Evolutionary conservation across 208 protist species (phyloP).

Genomic region (Leptomonas pyrrhocoris): DNA sequence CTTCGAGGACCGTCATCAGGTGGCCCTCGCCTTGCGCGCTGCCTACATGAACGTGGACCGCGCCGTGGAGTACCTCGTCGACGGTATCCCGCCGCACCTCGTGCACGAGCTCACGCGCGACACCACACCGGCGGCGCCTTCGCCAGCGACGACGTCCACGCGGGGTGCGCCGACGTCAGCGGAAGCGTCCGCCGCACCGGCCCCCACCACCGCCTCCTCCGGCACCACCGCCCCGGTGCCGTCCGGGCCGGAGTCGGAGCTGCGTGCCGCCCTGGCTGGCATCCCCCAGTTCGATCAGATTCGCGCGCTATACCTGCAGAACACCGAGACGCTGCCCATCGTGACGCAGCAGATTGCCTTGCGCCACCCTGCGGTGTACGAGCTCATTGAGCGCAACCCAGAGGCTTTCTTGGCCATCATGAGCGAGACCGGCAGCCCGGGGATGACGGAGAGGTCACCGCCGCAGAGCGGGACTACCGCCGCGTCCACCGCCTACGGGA

Average conservation of each 20-base stretch:
- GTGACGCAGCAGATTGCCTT: slow-evolving; percentile 73
- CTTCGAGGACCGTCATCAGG: slow-evolving; percentile 79
- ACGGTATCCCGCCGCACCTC: slow-evolving; percentile 67
- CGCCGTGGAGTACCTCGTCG: slow-evolving; percentile 87
- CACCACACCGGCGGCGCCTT: slow-evolving; percentile 4
- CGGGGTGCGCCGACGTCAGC: slow-evolving; percentile 1
- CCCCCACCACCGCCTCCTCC: not conserved
- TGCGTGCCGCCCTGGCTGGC: slow-evolving; percentile 54
- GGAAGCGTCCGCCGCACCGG: not conserved
- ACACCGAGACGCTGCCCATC: slow-evolving; percentile 56
- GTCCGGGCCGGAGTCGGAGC: slow-evolving; percentile 17
- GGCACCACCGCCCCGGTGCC: not conserved
- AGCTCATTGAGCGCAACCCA: slow-evolving; percentile 64
- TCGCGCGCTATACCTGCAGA: slow-evolving; percentile 57
- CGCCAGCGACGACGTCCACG: slow-evolving; percentile 11
- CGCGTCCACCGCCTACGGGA: slow-evolving; percentile 5
- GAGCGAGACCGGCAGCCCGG: slow-evolving; percentile 37
- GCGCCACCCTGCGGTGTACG: slow-evolving; percentile 71
- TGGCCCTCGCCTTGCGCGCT: slow-evolving; percentile 77
- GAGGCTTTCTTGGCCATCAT: slow-evolving; percentile 79
- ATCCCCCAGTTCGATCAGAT: slow-evolving; percentile 85
- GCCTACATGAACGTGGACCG: slow-evolving; percentile 89
- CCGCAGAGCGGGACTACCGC: slow-evolving; percentile 2
- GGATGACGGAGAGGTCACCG: not conserved
- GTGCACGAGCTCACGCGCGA: slow-evolving; percentile 41